Conservation (phyloP, 176 grass and related monocot genomes). For the Thalia dealbata region DNA sequence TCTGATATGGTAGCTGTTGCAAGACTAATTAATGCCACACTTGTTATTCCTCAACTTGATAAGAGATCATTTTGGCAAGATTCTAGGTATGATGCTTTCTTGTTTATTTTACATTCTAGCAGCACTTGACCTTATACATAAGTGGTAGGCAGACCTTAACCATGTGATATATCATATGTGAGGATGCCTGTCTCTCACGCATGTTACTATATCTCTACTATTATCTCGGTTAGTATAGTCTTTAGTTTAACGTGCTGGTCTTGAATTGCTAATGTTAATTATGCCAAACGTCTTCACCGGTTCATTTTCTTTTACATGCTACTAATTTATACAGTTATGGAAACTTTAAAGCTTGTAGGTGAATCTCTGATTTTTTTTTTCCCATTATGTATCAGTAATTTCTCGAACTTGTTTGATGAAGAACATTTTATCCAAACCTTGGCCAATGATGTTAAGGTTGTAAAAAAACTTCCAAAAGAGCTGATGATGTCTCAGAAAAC, state of each 20-base stretch:
- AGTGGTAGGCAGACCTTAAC: neutral
- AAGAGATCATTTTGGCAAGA: constrained; percentile 99
- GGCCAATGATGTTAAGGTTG: constrained; percentile 64
- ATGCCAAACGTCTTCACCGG: neutral
- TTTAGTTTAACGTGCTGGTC: neutral
- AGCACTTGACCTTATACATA: neutral
- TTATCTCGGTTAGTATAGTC: neutral
- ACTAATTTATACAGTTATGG: neutral
- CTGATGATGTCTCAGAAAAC: constrained; percentile 52
- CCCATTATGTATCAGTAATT: constrained; percentile 46
- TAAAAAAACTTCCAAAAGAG: constrained; percentile 68
- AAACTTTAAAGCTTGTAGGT: neutral
- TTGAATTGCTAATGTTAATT: neutral
- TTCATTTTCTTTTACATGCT: neutral
- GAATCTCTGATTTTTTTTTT: neutral
- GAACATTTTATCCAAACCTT: constrained; percentile 67
- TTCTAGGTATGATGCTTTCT: constrained; percentile 33
- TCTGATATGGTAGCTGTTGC: constrained; percentile 88
- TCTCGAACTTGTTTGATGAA: constrained; percentile 92
- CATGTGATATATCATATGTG: neutral
- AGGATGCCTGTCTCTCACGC: neutral
- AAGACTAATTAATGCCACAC: constrained; percentile 66
- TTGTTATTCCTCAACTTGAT: constrained; percentile 87
- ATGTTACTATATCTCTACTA: neutral
- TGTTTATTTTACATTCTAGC: constrained; percentile 8